A percentile compares a stretch with the other conserved stretches of the same genome.
Evolutionary conservation across 441 rosid species (phyloP).

Genomic region (Pelargonium fulgidum): DNA sequence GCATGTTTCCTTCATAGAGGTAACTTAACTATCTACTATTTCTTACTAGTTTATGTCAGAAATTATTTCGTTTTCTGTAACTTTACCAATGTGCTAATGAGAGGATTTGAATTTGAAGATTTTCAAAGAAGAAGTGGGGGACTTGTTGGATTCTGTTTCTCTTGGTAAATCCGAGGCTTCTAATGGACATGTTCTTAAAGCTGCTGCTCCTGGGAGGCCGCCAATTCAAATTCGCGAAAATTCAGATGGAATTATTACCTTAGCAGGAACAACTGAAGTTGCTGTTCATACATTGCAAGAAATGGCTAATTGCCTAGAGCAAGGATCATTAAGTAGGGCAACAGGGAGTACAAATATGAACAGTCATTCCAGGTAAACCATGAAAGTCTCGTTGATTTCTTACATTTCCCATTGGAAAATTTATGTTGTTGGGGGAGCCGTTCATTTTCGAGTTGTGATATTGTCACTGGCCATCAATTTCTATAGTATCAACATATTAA

Average conservation of each 20-base stretch:
- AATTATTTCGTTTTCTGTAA: background rate
- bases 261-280: conserved; percentile 55
- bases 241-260: conserved; percentile 54
- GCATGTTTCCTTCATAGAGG: conserved; percentile 69
- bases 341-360: conserved; percentile 67
- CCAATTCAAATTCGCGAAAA: conserved; percentile 63
- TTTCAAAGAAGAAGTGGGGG: conserved; percentile 63
- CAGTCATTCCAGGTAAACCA: conserved; percentile 49
- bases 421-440: background rate
- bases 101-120: conserved; percentile 39
- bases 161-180: conserved; percentile 32
- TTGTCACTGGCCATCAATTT: background rate
- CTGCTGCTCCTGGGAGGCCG: conserved; percentile 36
- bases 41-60: conserved; percentile 1
- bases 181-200: conserved; percentile 45
- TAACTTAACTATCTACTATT: conserved; percentile 8
- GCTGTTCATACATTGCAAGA: conserved; percentile 45
- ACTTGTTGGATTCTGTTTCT: conserved; percentile 45
- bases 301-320: conserved; percentile 58
- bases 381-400: conserved; percentile 1
- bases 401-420: background rate
- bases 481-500: background rate
- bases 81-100: conserved; percentile 15
- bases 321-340: conserved; percentile 52
- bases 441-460: too few species aligned